Percentiles rank a stretch among this genome's conserved stretches.
These are phyloP conservation scores for Ballota nigra DNA, from an alignment of 257 asterid species.

Conservation along the genomic window DNA sequence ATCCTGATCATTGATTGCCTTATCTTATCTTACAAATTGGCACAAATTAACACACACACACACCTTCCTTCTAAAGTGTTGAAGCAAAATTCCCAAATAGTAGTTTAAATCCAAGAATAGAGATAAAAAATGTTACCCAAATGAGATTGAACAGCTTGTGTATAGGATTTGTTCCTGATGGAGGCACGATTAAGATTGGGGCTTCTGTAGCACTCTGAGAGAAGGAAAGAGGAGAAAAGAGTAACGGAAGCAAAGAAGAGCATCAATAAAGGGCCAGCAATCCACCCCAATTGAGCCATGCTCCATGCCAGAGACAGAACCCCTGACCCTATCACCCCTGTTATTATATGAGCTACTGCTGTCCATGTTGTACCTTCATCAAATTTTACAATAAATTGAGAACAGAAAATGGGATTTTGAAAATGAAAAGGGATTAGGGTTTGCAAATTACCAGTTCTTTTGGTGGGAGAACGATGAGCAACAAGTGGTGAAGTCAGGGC, in stretches of 20 bases:
- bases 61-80: too few species aligned
- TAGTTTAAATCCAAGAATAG: too few species aligned
- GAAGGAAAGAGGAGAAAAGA: conserved; percentile 42
- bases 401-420: too few species aligned
- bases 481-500: conserved; percentile 11
- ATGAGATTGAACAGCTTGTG: conserved; percentile 50
- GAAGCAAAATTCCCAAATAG: too few species aligned
- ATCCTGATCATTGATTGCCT: background rate
- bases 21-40: background rate
- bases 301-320: conserved; percentile 76
- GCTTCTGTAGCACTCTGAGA: conserved; percentile 51
- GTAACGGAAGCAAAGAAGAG: conserved; percentile 49
- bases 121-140: too few species aligned
- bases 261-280: conserved; percentile 67
- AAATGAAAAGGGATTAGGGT: background rate
- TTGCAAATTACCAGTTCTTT: conserved; percentile 24
- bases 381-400: too few species aligned
- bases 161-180: conserved; percentile 38
- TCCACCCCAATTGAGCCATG: conserved; percentile 73
- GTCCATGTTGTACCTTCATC: conserved; percentile 63
- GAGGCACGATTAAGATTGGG: conserved; percentile 50
- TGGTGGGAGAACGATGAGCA: conserved; percentile 3
- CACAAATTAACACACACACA: too few species aligned
- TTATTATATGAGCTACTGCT: conserved; percentile 72
- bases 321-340: conserved; percentile 79